Percentiles rank a stretch among this genome's conserved stretches.
Evolutionary conservation across 371 early-diverging fungal species (phyloP).

Genomic region (Rhizopus sp.): DNA sequence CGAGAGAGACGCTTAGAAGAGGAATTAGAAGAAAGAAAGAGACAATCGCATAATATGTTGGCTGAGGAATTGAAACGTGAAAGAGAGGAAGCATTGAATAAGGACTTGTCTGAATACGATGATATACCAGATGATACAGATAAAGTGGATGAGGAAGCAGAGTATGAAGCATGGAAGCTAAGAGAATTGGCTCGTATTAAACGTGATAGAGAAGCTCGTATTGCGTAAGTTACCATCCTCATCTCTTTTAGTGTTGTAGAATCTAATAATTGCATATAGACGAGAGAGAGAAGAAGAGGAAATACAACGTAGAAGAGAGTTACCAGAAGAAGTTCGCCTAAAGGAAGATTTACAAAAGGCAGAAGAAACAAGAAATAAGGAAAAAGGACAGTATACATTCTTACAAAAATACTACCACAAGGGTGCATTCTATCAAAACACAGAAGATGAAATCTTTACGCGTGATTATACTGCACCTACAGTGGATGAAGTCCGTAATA

Average conservation of each 20-base stretch:
- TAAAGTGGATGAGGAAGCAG: slow-evolving; percentile 82
- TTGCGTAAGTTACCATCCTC: slow-evolving; percentile 53
- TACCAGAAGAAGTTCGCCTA: slow-evolving; percentile 83
- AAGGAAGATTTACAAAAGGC: slow-evolving; percentile 68
- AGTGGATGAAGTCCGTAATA: slow-evolving; percentile 68
- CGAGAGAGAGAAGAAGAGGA: slow-evolving; percentile 79
- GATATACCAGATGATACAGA: slow-evolving; percentile 90
- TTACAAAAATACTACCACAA: slow-evolving; percentile 89
- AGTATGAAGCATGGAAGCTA: slow-evolving; percentile 91
- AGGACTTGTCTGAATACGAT: slow-evolving; percentile 30
- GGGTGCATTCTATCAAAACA: slow-evolving; percentile 81
- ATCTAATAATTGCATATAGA: slow-evolving; percentile 34
- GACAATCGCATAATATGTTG: slow-evolving; percentile 75
- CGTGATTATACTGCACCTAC: slow-evolving; percentile 81
- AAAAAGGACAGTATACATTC: slow-evolving; percentile 53
- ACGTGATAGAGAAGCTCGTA: slow-evolving; percentile 80
- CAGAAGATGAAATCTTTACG: slow-evolving; percentile 61
- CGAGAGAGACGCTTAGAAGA: slow-evolving; percentile 47
- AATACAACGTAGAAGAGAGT: slow-evolving; percentile 74
- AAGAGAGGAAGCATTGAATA: slow-evolving; percentile 26
- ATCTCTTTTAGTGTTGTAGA: background rate
- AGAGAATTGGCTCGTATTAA: slow-evolving; percentile 89
- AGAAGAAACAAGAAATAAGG: slow-evolving; percentile 52
- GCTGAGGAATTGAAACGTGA: slow-evolving; percentile 68
- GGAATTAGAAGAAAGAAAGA: slow-evolving; percentile 66